Conservation (phyloP, 116 monocot genomes). For the Dioscorea cayenensis region DNA sequence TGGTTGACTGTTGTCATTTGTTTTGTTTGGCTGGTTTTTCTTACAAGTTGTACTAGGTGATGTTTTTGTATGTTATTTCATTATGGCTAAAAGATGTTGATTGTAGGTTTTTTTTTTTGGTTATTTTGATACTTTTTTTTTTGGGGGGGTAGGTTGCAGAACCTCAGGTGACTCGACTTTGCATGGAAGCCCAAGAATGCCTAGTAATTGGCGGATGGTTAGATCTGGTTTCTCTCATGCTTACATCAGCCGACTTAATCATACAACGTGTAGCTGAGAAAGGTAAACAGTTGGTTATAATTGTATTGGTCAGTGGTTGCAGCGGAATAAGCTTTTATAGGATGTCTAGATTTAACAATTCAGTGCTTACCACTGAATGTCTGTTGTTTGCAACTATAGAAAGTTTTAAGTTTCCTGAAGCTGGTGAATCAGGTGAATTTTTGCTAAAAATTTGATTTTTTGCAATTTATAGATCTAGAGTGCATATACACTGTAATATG, state of each 20-base stretch:
- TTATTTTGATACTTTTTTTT: background rate
- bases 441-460: background rate
- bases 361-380: too few species aligned
- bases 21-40: too few species aligned
- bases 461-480: slow-evolving; percentile 61
- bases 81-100: background rate
- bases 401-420: too few species aligned
- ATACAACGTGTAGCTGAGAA: slow-evolving; percentile 63
- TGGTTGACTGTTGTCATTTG: too few species aligned
- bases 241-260: slow-evolving; percentile 76
- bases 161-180: slow-evolving; percentile 64
- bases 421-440: background rate
- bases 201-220: slow-evolving; percentile 57
- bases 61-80: too few species aligned
- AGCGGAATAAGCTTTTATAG: background rate
- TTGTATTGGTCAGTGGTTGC: background rate
- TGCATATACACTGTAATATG: slow-evolving; percentile 85
- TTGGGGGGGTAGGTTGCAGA: slow-evolving; percentile 76
- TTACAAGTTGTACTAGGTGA: too few species aligned
- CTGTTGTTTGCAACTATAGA: too few species aligned
- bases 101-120: background rate
- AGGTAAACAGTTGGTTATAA: slow-evolving; percentile 23
- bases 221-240: slow-evolving; percentile 79
- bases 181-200: slow-evolving; percentile 69
- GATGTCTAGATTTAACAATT: background rate